Evolutionary conservation across 2,329 filamentous ascomycete species (phyloP).

Genomic region (Colletotrichum noveboracense): DNA sequence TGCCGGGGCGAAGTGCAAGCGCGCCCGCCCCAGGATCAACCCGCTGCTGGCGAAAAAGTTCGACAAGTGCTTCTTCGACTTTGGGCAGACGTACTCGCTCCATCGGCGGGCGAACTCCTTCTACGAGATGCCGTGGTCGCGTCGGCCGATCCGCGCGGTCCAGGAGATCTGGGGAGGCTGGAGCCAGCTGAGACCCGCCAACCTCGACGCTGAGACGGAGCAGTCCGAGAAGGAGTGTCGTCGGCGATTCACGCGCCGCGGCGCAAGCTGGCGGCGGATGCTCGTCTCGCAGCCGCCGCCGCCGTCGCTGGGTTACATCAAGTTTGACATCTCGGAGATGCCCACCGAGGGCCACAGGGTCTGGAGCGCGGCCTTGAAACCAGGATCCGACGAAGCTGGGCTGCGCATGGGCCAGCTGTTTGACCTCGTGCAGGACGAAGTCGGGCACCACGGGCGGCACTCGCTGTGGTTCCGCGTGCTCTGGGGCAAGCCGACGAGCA

Average conservation of each 20-base stretch:
- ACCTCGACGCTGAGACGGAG: not conserved
- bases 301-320: conserved; percentile 1
- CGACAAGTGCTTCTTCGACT: conserved; percentile 20
- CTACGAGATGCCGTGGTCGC: conserved; percentile 15
- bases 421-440: conserved; percentile 13
- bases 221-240: not conserved
- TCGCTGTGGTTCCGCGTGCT: conserved; percentile 16
- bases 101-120: conserved; percentile 12
- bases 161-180: conserved; percentile 10
- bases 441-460: conserved; percentile 12
- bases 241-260: conserved; percentile 6
- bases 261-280: conserved; percentile 28
- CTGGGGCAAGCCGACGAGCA: not conserved
- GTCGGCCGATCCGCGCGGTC: not conserved
- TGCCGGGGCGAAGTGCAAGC: not conserved
- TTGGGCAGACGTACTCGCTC: conserved; percentile 9
- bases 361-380: not conserved
- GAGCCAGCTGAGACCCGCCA: not conserved
- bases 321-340: not conserved
- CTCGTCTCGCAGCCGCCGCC: conserved; percentile 25
- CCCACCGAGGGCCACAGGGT: not conserved
- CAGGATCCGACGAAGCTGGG: not conserved
- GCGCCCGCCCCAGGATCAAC: not conserved
- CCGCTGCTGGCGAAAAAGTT: conserved; percentile 15
- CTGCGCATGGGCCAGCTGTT: conserved; percentile 26